Percentiles rank a stretch among this genome's conserved stretches.
phyloP scores from a whole-genome alignment of 345 rosid species.

The Euphorbia peplus region DNA sequence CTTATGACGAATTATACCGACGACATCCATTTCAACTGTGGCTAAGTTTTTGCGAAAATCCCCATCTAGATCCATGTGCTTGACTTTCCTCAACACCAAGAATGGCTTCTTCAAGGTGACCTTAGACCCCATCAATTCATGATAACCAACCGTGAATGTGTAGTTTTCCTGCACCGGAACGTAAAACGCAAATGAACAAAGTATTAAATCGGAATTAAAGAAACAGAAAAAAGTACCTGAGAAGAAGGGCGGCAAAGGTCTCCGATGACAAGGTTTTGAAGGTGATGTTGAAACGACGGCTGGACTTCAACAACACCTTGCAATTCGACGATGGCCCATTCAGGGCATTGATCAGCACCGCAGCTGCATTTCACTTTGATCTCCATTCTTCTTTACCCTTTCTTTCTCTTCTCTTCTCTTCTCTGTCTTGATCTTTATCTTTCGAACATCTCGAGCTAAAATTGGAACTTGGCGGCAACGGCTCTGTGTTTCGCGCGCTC shows the following conservation, averaged over 20 bases:
- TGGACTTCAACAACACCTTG: conserved; percentile 81
- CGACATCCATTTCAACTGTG: conserved; percentile 52
- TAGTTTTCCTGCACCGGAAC: conserved; percentile 46
- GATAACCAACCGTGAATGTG: conserved; percentile 81
- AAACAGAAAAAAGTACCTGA: conserved; percentile 38
- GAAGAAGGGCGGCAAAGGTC: conserved; percentile 67
- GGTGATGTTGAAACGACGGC: conserved; percentile 47
- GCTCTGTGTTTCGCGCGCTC: conserved; percentile 3
- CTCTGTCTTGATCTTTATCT: not conserved
- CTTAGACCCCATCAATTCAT: conserved; percentile 31
- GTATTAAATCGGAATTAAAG: too few relatives aligned
- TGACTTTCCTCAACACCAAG: conserved; percentile 54
- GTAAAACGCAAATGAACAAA: too few relatives aligned
- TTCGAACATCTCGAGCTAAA: not conserved
- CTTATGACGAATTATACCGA: conserved; percentile 66
- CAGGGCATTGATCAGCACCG: conserved; percentile 65
- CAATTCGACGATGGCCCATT: conserved; percentile 83
- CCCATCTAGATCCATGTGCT: conserved; percentile 28
- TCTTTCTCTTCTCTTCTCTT: not conserved
- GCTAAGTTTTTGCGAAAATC: conserved; percentile 20
- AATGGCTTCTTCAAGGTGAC: conserved; percentile 22
- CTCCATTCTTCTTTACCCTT: conserved; percentile 49
- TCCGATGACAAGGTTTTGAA: conserved; percentile 80
- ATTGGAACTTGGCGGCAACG: conserved; percentile 13
- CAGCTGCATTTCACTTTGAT: conserved; percentile 77